Evolutionary conservation across 345 rosid species (phyloP), one percentile per base, ranked within the genome.

Genomic region (Toxicodendron radicans): DNA sequence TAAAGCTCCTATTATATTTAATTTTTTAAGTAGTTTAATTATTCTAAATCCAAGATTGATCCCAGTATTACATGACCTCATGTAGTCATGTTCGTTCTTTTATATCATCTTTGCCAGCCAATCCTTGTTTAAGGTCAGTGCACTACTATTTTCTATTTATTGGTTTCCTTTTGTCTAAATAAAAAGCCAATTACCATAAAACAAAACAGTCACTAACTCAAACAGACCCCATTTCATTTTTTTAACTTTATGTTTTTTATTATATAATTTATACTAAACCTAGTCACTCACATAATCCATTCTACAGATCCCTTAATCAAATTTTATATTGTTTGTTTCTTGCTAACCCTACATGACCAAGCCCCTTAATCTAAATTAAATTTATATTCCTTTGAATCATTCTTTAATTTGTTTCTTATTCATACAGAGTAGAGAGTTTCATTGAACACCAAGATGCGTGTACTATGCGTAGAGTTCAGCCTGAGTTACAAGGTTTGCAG

Each of bases 401-500:
- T 69, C 72, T 10, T 64, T 74, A 48, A 23, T 41, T 58, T 53
- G 12, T 71, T 65, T 43, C 32, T 60, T 17, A 20, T 78, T 71
- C 46, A 16, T 57, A 21, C 73, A 92, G 95, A 84, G 95, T 90
- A 45, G 95, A 92, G 85, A 92, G 94, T 82, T 92, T 90, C 77
- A 92, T 92, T 10, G 97, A 92, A 53, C 97, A 92, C 72, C 97
- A 92, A 82, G 97, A 92, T 75, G 85, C 78, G 46, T 92, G 97
- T 53, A 82, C 85, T 13, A 78, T 85, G 71, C 85, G 89, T 62
- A 78, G 80, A 75, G 79, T 73, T 73, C 91, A 87, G 75, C 82
- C 82, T 6, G 93, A 86, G 18, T 73, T 80, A 32, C 81, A 78
- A 60, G 71, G 79, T 1, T 59, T 79, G 21, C 85, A 79, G 23